Evolutionary conservation across 1,139 yeast genomes (phyloP), one percentile per base, ranked within the genome.

Genomic region (Magnusiomyces suaveolens): DNA sequence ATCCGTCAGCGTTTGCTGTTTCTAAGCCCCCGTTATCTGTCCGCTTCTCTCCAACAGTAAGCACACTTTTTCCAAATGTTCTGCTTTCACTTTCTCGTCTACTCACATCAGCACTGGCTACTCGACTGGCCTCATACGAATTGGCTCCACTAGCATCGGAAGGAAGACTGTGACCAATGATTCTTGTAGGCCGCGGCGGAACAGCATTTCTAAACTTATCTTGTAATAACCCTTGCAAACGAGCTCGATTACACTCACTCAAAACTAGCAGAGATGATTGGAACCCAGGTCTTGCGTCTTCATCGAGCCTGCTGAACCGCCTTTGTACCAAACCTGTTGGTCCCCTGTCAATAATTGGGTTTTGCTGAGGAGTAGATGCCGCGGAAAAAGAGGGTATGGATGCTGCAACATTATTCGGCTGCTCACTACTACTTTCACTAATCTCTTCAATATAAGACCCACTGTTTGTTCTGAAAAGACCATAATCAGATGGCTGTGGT

Each of bases 111-210:
- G 8, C 14, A 14, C 36, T 32, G 8, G 36, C 12, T 32, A 14
- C 36, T 14, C 36, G 36, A 14, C 36, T 32, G 8, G 8, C 36
- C 14, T 32, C 36, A 14, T 8, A 14, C 8, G 36, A 8, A 32
- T 32, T 8, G 14, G 14, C 8, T 32, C 14, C 14, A 14, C 36
- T 32, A 12, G 46, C n/a, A 23, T 23, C n/a, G n/a, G n/a, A n/a
- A n/a, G n/a, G n/a, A n/a, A n/a, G n/a, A 6, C 48, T 29, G 38
- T 46, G 36, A 6, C 48, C 48, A 16, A 46, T 46, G 29, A 46
- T 46, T 16, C 36, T 46, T 2, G 33, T 29, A 26, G 33, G 6
- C 36, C 23, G 48, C 2, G 48, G 48, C 8, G 38, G 23, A 6
- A 26, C n/a, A 2, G 48, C 24, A 23, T 46, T 25, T 26, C 48